Evolutionary conservation across 2,329 filamentous ascomycete genomes (phyloP).

Genomic region (Rhynchosporium secalis): DNA sequence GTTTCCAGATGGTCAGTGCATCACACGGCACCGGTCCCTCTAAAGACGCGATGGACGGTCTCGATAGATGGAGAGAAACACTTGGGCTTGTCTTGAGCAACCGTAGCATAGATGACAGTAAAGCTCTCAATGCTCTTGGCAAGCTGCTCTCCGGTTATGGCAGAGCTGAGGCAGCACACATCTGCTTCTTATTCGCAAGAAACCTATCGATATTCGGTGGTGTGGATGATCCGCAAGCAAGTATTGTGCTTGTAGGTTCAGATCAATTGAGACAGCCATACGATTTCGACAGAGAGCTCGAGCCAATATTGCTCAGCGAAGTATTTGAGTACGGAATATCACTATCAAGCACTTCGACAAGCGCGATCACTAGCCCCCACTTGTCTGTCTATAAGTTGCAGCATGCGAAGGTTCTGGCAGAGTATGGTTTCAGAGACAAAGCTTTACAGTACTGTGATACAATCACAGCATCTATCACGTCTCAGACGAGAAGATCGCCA

Average conservation of each 20-base stretch:
- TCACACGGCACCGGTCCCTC: conserved; percentile 58
- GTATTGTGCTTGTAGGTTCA: conserved; percentile 81
- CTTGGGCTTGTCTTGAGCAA: conserved; percentile 84
- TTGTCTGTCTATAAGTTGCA: conserved; percentile 89
- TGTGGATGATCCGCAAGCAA: conserved; percentile 74
- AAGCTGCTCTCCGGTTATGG: conserved; percentile 82
- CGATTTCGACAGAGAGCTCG: conserved; percentile 75
- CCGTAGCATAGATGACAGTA: conserved; percentile 74
- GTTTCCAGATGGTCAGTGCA: conserved; percentile 87
- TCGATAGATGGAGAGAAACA: conserved; percentile 94
- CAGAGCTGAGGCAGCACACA: conserved; percentile 85
- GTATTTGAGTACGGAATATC: conserved; percentile 89
- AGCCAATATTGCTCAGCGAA: conserved; percentile 91
- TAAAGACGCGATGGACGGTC: conserved; percentile 75
- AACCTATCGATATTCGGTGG: conserved; percentile 73
- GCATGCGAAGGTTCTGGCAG: conserved; percentile 80
- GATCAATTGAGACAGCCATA: conserved; percentile 73
- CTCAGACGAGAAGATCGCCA: conserved; percentile 78
- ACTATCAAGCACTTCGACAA: conserved; percentile 59
- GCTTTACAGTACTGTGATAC: conserved; percentile 90
- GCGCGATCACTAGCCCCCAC: conserved; percentile 68
- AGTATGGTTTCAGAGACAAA: conserved; percentile 78
- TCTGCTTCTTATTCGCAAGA: conserved; percentile 88
- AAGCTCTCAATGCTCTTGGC: conserved; percentile 77
- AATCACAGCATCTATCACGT: conserved; percentile 72